Percentiles rank a stretch among this genome's conserved stretches.
Evolutionary conservation across 108 stramenopile species (phyloP).

Genomic region (Skeletonema tropicum): DNA sequence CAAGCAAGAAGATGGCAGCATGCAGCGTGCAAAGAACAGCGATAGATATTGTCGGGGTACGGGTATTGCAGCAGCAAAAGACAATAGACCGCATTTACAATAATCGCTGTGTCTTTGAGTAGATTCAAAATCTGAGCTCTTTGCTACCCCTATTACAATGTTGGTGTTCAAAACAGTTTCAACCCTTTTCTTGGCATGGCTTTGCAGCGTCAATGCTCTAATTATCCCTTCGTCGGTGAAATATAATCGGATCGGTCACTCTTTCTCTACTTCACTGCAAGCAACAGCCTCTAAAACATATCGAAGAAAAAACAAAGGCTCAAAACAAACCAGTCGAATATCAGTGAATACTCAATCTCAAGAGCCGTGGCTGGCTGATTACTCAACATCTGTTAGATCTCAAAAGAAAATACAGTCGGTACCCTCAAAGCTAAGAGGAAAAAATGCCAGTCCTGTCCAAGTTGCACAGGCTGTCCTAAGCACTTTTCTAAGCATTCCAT

Average conservation of each 20-base stretch:
- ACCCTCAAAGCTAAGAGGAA: slow-evolving; percentile 15
- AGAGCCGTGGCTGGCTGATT: slow-evolving; percentile 66
- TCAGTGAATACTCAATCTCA: background rate
- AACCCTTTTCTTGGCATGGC: background rate
- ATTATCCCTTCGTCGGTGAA: background rate
- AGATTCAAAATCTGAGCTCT: too few species aligned
- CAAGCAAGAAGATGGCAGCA: too few species aligned
- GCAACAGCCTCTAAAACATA: background rate
- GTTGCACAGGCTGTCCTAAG: slow-evolving; percentile 53
- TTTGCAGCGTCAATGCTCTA: background rate
- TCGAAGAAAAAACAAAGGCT: slow-evolving; percentile 15
- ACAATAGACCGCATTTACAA: too few species aligned
- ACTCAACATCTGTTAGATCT: slow-evolving; percentile 51
- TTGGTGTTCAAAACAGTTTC: background rate
- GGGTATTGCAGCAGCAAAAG: too few species aligned
- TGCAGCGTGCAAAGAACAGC: too few species aligned
- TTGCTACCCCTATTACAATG: background rate
- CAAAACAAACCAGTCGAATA: slow-evolving; percentile 9
- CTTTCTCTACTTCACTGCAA: slow-evolving; percentile 5
- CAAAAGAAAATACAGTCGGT: slow-evolving; percentile 58
- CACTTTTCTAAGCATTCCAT: slow-evolving; percentile 53
- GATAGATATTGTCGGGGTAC: too few species aligned
- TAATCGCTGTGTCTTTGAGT: too few species aligned
- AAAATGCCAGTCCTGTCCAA: slow-evolving; percentile 16
- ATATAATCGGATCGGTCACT: background rate